phyloP scores from a whole-genome alignment of 2,329 filamentous ascomycete genomes.

The Cladophialophora yegresii region DNA sequence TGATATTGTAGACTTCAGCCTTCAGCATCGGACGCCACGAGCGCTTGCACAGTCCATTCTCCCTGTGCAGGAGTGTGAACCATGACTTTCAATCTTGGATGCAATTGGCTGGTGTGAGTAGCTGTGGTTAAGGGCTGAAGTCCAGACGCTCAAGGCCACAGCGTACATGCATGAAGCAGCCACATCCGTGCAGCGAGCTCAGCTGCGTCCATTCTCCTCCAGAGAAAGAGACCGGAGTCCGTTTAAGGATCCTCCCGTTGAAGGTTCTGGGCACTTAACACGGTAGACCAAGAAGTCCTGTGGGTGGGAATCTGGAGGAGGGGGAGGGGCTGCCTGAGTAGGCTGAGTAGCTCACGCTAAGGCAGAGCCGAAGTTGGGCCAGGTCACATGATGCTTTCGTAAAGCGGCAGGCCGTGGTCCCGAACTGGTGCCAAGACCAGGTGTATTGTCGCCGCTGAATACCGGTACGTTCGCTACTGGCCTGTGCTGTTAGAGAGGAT shows the following conservation, averaged over 20 bases:
- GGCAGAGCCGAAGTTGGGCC: too few relatives aligned
- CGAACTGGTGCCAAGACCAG: too few relatives aligned
- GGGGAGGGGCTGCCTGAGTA: too few relatives aligned
- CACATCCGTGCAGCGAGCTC: constrained; percentile 2
- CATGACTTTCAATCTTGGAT: constrained; percentile 5
- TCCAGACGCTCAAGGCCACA: not conserved
- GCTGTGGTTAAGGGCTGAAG: constrained; percentile 9
- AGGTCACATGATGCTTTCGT: too few relatives aligned
- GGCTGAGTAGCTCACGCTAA: too few relatives aligned
- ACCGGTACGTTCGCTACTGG: too few relatives aligned
- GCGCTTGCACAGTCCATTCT: constrained; percentile 1
- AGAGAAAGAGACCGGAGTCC: not conserved
- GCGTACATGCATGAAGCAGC: constrained; percentile 7
- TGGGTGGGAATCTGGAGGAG: not conserved
- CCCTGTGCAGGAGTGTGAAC: not conserved
- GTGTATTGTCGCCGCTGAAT: too few relatives aligned
- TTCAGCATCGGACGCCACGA: constrained; percentile 1
- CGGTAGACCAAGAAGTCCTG: constrained; percentile 4
- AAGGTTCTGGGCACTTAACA: not conserved
- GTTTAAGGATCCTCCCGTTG: not conserved
- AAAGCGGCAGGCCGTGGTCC: too few relatives aligned
- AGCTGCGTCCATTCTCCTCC: constrained; percentile 3
- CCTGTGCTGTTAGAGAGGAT: too few relatives aligned
- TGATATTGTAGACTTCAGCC: constrained; percentile 1
- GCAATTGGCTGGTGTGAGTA: constrained; percentile 1